These are phyloP conservation scores for Rhynchospora breviuscula DNA, from an alignment of 176 grass and related monocot genomes.

Conservation along the genomic window DNA sequence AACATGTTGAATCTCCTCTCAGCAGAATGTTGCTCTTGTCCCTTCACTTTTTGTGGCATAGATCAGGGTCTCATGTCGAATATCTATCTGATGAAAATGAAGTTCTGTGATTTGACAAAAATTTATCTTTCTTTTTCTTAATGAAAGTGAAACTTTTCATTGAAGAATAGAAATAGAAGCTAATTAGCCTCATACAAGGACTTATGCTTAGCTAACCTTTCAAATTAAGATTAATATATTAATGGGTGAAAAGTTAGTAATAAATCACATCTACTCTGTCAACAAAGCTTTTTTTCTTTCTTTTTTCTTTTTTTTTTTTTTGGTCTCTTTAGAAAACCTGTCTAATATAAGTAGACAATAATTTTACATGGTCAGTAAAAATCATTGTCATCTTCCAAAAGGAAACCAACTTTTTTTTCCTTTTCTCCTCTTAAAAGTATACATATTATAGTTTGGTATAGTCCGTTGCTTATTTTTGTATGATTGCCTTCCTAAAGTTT, in stretches of 20 bases:
- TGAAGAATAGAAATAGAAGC: neutral
- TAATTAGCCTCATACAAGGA: neutral
- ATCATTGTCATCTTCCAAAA: neutral
- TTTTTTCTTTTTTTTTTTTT: neutral
- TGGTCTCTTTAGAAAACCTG: neutral
- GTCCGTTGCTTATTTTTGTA: neutral
- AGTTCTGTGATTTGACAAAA: neutral
- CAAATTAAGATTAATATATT: neutral
- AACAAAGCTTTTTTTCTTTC: neutral
- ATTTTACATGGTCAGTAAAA: neutral
- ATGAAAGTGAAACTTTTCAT: neutral
- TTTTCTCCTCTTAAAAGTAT: conserved; percentile 12
- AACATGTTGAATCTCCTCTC: too few relatives aligned
- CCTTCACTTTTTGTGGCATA: neutral
- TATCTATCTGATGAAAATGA: neutral
- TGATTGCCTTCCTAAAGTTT: neutral
- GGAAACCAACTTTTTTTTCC: neutral
- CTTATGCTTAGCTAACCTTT: neutral
- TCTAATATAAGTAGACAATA: neutral
- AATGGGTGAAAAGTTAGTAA: neutral
- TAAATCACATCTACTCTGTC: neutral
- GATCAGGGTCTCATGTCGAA: neutral
- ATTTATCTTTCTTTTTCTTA: neutral
- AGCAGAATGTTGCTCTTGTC: neutral
- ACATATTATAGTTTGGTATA: neutral